Conservation (phyloP, 306 rosid genomes). For the Prunus mira region DNA sequence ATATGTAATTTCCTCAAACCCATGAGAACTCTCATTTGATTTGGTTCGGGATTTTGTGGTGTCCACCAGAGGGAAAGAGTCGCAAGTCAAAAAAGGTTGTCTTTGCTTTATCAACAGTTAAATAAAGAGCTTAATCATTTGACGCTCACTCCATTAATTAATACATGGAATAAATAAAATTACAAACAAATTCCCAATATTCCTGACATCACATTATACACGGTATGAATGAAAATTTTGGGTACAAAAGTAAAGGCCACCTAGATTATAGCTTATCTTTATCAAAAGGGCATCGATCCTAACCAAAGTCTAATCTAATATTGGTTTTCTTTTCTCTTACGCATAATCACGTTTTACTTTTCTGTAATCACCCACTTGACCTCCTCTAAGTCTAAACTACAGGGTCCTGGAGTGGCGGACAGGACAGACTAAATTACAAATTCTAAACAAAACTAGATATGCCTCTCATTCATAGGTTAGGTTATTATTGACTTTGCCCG, state of each 20-base stretch:
- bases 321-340: not conserved
- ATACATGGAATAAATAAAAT: not conserved
- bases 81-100: not conserved
- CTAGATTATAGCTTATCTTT: not conserved
- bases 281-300: conserved; percentile 8
- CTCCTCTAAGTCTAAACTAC: conserved; percentile 6
- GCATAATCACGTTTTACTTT: conserved; percentile 15
- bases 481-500: conserved; percentile 1
- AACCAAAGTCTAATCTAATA: not conserved
- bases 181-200: too few species aligned
- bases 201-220: not conserved
- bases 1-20: too few species aligned
- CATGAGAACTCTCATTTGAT: not conserved
- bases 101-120: not conserved
- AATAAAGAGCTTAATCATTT: not conserved
- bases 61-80: not conserved
- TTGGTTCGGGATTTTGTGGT: not conserved
- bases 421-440: conserved; percentile 6
- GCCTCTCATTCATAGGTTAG: conserved; percentile 3
- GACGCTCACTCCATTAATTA: not conserved
- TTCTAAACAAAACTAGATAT: not conserved
- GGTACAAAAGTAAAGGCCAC: not conserved
- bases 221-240: not conserved
- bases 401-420: conserved; percentile 19
- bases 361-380: conserved; percentile 19